phyloP scores from a whole-genome alignment of 2,329 filamentous ascomycete genomes.

The Didymella keratinophila region DNA sequence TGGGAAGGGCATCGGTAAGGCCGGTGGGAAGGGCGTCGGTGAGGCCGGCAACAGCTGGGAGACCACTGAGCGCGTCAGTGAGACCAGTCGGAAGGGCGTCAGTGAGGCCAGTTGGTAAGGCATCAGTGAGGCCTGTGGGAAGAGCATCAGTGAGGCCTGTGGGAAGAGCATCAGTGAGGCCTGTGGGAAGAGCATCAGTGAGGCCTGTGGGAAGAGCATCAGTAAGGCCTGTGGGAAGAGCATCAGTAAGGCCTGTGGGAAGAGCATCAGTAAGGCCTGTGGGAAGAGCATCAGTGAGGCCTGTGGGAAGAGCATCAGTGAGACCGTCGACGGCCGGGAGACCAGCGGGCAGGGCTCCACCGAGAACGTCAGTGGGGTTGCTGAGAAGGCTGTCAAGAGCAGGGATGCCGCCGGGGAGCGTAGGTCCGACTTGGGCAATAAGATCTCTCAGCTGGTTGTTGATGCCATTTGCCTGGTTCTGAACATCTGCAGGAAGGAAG shows the following conservation, averaged over 20 bases:
- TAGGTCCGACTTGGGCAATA: conserved; percentile 17
- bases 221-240: not conserved
- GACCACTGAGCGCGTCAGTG: not conserved
- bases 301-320: not conserved
- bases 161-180: not conserved
- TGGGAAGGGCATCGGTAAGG: not conserved
- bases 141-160: not conserved
- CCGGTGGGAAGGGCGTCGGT: not conserved
- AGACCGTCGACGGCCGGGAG: not conserved
- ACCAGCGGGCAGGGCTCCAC: not conserved
- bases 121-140: not conserved
- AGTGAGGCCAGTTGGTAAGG: not conserved
- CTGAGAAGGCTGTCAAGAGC: conserved; percentile 15
- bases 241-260: not conserved
- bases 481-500: conserved; percentile 17
- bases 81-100: not conserved
- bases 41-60: too few species aligned
- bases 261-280: not conserved
- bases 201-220: not conserved
- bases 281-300: not conserved
- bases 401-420: conserved; percentile 19
- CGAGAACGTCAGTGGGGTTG: not conserved
- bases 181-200: not conserved
- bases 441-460: conserved; percentile 22
- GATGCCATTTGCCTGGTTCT: conserved; percentile 19